These are phyloP conservation scores for Fusarium protoensiforme DNA, from an alignment of 2,329 filamentous ascomycete genomes.

Conservation along the genomic window DNA sequence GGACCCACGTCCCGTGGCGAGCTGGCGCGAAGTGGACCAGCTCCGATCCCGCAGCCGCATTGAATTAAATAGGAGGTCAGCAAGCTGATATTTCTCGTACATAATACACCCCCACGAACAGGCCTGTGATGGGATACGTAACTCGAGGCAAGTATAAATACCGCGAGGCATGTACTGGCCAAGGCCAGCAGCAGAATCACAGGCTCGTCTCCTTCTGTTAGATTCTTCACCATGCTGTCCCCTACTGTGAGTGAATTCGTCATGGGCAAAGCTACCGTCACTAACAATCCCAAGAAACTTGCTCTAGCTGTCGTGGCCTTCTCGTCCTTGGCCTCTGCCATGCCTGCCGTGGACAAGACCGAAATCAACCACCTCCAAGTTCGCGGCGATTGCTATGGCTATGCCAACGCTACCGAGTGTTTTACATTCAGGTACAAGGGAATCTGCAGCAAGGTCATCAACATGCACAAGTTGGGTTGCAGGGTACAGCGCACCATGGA, in stretches of 20 bases:
- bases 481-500: neutral
- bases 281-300: neutral
- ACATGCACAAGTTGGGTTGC: neutral
- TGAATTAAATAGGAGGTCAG: neutral
- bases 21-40: neutral
- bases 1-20: neutral
- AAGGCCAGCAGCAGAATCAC: neutral
- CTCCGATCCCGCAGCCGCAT: neutral
- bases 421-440: neutral
- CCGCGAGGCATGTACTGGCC: accelerated
- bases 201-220: neutral
- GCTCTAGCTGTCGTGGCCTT: neutral
- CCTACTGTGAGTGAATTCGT: neutral
- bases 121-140: neutral
- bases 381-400: neutral
- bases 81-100: neutral
- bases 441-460: neutral
- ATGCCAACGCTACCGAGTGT: neutral
- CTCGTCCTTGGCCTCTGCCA: neutral
- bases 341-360: neutral
- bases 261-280: neutral
- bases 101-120: neutral
- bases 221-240: neutral
- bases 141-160: neutral
- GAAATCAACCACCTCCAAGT: neutral